phyloP scores from a whole-genome alignment of 306 rosid genomes.

The Abrus pulchellus region DNA sequence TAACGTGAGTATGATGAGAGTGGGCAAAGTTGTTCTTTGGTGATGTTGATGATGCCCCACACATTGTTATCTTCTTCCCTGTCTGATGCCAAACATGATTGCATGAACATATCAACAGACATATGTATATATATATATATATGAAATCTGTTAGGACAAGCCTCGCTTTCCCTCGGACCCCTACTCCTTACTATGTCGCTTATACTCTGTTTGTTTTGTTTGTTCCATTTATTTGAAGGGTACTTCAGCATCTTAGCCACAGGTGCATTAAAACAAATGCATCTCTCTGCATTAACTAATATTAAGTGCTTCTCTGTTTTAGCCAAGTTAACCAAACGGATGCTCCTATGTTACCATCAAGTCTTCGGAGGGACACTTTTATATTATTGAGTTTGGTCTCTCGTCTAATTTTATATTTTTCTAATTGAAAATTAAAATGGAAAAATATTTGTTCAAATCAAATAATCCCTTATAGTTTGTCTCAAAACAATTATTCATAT shows the following conservation, averaged over 20 bases:
- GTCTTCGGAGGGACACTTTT: constrained; percentile 1
- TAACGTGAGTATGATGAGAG: constrained; percentile 7
- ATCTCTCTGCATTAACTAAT: background rate
- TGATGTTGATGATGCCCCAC: constrained; percentile 33
- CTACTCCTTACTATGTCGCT: no score
- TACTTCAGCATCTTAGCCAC: constrained; percentile 15
- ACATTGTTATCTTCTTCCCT: background rate
- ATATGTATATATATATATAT: background rate
- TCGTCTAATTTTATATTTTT: background rate
- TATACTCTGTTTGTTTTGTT: background rate
- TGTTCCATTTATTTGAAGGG: constrained; percentile 11
- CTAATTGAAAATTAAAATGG: no score
- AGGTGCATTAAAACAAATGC: background rate
- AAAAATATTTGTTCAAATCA: no score
- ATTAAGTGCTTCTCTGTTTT: background rate
- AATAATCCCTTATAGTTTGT: background rate
- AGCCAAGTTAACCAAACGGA: constrained; percentile 11
- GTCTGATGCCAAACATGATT: constrained; percentile 32
- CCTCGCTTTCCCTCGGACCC: constrained; percentile 41
- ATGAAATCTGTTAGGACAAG: constrained; percentile 16
- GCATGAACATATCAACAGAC: constrained; percentile 33
- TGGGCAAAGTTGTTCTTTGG: constrained; percentile 22
- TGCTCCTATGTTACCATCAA: background rate
- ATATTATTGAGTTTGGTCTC: background rate
- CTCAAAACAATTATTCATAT: background rate